A percentile compares a stretch with the other conserved stretches of the same genome.
Conservation (phyloP, 129 eudicot species). For the Silybum marianum region DNA sequence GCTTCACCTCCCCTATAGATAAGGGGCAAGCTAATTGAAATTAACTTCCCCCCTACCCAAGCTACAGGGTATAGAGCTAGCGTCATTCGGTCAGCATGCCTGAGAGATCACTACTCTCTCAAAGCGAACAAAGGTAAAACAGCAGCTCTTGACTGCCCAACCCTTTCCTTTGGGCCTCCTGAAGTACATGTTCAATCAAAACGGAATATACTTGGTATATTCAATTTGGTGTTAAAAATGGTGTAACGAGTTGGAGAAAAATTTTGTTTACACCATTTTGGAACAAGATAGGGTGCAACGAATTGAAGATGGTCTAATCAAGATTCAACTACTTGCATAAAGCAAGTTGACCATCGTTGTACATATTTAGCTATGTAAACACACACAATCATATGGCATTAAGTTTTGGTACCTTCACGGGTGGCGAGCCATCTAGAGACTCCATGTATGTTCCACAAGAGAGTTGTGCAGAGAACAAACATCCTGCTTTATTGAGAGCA, state of each 20-base stretch:
- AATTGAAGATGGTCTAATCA: not conserved
- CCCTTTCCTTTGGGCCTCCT: too few species aligned
- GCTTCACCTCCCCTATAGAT: too few species aligned
- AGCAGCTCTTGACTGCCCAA: too few species aligned
- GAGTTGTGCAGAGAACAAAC: constrained; percentile 81
- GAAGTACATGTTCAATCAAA: too few species aligned
- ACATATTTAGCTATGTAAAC: not conserved
- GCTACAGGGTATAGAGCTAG: too few species aligned
- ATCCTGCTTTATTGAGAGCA: constrained; percentile 56
- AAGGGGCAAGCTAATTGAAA: too few species aligned
- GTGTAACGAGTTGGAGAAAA: not conserved
- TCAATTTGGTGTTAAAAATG: not conserved
- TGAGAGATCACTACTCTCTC: too few species aligned
- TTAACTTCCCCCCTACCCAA: too few species aligned
- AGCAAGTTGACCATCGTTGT: not conserved
- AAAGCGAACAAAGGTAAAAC: too few species aligned
- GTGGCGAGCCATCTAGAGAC: constrained; percentile 70
- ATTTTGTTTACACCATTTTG: not conserved
- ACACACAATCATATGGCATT: not conserved
- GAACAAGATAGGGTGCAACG: not conserved
- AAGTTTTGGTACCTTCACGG: constrained; percentile 48
- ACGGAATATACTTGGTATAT: not conserved
- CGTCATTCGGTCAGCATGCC: too few species aligned
- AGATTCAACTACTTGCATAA: not conserved
- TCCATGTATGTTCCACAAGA: constrained; percentile 85